Conservation (phyloP, 257 asterid species). For the Primulina eburnea region DNA sequence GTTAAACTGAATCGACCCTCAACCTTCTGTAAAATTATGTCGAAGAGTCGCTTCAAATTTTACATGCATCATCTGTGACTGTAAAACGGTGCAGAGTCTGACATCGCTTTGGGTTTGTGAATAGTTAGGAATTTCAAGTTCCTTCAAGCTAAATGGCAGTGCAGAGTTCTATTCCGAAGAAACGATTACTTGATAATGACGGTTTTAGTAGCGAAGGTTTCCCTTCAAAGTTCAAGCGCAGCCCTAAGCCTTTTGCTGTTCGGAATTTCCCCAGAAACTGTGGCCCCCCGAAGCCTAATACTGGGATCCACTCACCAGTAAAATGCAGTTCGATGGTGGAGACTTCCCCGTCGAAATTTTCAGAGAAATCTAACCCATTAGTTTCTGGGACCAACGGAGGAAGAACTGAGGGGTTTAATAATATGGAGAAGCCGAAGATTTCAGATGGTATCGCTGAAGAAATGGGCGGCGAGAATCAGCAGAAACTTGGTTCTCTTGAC, state of each 20-base stretch:
- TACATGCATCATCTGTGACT: no score
- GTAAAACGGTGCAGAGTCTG: no score
- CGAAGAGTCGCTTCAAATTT: no score
- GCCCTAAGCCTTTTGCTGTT: neutral
- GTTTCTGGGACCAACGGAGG: neutral
- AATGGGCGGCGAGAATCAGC: neutral
- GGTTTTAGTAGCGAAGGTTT: neutral
- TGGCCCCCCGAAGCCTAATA: neutral
- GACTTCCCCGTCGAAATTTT: neutral
- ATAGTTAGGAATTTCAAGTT: no score
- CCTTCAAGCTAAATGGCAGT: no score
- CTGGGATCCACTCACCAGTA: neutral
- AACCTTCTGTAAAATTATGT: no score
- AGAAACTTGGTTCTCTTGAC: neutral
- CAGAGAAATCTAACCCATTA: neutral
- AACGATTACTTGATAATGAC: neutral
- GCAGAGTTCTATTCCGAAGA: no score
- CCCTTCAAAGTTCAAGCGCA: constrained; percentile 23
- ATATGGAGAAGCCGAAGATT: neutral
- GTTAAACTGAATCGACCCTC: no score
- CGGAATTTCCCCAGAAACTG: neutral
- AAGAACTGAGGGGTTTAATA: neutral
- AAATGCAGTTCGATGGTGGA: no score
- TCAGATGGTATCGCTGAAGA: neutral
- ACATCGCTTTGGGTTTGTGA: no score